Base-by-base conservation (phyloP, 2,329 filamentous ascomycete species). In the Dichotomopilus funicola region DNA sequence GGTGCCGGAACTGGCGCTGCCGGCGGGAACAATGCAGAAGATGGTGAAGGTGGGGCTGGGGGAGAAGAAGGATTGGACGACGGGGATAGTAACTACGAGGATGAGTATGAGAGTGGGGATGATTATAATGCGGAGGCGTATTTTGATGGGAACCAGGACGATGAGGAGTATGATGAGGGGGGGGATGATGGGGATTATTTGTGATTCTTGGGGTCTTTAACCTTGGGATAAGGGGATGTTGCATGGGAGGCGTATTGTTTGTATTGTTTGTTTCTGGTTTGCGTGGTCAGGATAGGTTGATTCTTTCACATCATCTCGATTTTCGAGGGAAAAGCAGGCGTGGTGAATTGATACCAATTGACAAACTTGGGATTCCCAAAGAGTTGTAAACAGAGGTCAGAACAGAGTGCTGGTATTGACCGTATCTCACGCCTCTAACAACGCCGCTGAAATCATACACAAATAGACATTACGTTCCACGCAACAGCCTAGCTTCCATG, bases 111-210 rank as follows among this genome's bases (percentile, higher is more conserved):
- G 19, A 27, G 19, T 49, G 81, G 78, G 1, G 80, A 81, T 6
- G 81, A 83, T 58, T 84, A 84, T 64, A 77, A 83, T 45, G 81
- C 81, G 2, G 81, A 84, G 63, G 74, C 74, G 8, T 83, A 83
- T 69, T 83, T 83, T 64, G 80, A 83, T 57, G 78, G 75, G 31
- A 79, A 78, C 10, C 78, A 80, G 58, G 70, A 72, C n/a, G 78
- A 81, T 31, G 75, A 79, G 51, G 75, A 76, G 38, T 75, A 78
- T 27, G 78, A 79, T 47, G 75, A 75, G 48, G 78, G 75, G 6
- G 79, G 79, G 31, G 80, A 79, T 37, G 78, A 68, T 33, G 72
- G 67, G 6, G 71, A 69, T 41, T 65, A 65, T 36, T 69, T 68
- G 13, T 61, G 40, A 37, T 9, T 10, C 19, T 19, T 5, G 8